Base-by-base conservation (phyloP, 768 basidiomycete species). In the Terana coerulea region DNA sequence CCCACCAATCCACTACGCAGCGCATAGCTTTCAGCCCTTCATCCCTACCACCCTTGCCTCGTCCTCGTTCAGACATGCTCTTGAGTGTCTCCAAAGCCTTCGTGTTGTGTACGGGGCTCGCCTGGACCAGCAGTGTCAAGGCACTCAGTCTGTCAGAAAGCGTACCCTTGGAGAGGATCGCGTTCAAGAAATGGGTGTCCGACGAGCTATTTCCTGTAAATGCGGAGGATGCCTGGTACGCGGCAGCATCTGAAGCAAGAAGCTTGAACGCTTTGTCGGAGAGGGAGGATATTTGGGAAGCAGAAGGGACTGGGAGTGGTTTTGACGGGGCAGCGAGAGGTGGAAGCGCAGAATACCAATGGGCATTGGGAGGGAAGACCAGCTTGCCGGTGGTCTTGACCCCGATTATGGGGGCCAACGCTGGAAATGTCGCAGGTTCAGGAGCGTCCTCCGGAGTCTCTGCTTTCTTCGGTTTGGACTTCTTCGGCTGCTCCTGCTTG, bases 1-100 rank as follows among this genome's bases (percentile, higher is more conserved):
- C 80, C 92, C 94, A 97, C 94, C 95, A 98, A 78, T 98, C 95
- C 28, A 91, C 85, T 52, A 99, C 76, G 55, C 94, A 95, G 36
- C 95, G 77, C 49, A 95, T 64, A 2, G 95, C 94, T 57, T 95
- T 93, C 37, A 97, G 66, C 59, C 88, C 84, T 72, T 98, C 95
- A 45, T 94, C 94, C n/a, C 95, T 77, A 3, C 91, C 91, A 34
- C 91, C 92, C 61, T 91, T 91, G 0, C 84, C 86, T 54, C 86
- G 83, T 0, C 86, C 86, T 30, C 78, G 71, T 62, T 89, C 88
- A 1, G 88, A 82, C 86, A 95, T 84, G 3, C 68, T 69, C 63
- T 82, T 81, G 49, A 98, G 68, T 2, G 76, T 78, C 50, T 91
- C 90, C 45, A 97, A 69, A 0, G 92, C 88, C 57, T 84, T 84